phyloP scores from a whole-genome alignment of 2,329 filamentous ascomycete species.

The Beauveria bassiana region DNA sequence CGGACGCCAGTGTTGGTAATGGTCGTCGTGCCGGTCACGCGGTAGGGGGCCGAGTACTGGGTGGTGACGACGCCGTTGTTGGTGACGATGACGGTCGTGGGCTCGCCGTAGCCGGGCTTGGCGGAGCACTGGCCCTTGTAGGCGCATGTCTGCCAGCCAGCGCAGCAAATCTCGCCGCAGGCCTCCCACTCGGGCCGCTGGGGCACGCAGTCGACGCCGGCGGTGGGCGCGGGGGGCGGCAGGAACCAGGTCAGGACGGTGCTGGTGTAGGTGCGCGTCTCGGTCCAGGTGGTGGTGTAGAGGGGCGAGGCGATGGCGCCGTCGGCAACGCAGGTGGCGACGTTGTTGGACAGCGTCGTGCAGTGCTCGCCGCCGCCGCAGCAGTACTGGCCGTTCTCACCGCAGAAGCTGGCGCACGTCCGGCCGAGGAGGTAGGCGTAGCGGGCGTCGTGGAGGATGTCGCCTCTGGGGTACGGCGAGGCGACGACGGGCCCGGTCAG shows the following conservation, averaged over 20 bases:
- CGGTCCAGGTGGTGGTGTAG: conserved; percentile 53
- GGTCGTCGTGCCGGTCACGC: conserved; percentile 49
- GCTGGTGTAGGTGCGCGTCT: conserved; percentile 52
- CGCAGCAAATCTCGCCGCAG: conserved; percentile 66
- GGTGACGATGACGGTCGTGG: conserved; percentile 36
- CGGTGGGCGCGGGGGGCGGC: conserved; percentile 36
- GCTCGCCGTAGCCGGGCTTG: conserved; percentile 39
- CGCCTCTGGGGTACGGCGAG: conserved; percentile 44
- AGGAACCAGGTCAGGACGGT: conserved; percentile 45
- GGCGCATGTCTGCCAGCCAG: conserved; percentile 60
- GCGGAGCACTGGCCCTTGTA: conserved; percentile 49
- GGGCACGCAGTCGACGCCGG: conserved; percentile 42
- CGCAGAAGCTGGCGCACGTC: conserved; percentile 46
- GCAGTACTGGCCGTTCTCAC: conserved; percentile 47
- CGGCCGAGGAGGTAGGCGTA: conserved; percentile 43
- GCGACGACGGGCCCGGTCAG: conserved; percentile 21
- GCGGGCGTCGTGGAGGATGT: conserved; percentile 35
- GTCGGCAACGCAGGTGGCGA: conserved; percentile 40
- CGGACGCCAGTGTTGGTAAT: conserved; percentile 43
- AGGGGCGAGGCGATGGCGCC: conserved; percentile 25
- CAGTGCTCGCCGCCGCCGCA: conserved; percentile 42
- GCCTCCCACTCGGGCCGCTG: conserved; percentile 45
- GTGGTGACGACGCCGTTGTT: conserved; percentile 44
- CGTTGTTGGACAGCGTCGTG: conserved; percentile 38
- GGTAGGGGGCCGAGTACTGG: conserved; percentile 42